These are phyloP conservation scores for Spiraea crenata DNA, from an alignment of 331 rosid genomes.

Conservation along the genomic window DNA sequence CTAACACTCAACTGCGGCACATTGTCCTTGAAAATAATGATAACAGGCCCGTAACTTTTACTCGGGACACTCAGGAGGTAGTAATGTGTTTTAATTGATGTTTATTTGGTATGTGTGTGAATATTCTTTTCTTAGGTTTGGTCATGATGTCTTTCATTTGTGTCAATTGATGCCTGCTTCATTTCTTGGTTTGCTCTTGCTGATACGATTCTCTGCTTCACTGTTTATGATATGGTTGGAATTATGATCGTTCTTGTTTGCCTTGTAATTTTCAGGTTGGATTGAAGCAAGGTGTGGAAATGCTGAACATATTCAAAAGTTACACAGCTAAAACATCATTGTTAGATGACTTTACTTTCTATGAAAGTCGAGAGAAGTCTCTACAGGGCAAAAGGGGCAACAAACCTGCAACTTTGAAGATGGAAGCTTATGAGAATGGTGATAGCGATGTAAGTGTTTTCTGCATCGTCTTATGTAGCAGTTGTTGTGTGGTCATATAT, in stretches of 20 bases:
- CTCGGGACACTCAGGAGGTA: slow-evolving; percentile 96
- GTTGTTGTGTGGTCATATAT: neutral
- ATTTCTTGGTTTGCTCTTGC: neutral
- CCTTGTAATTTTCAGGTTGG: slow-evolving; percentile 53
- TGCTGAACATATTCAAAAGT: slow-evolving; percentile 70
- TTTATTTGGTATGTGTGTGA: no score
- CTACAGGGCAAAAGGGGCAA: slow-evolving; percentile 27
- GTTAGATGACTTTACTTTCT: slow-evolving; percentile 74
- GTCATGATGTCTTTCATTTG: no score
- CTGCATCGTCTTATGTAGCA: neutral
- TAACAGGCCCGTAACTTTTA: slow-evolving; percentile 62
- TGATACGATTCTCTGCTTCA: neutral
- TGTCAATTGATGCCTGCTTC: neutral
- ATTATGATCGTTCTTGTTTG: neutral
- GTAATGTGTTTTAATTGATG: neutral
- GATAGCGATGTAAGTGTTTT: slow-evolving; percentile 29
- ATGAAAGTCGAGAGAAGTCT: slow-evolving; percentile 55
- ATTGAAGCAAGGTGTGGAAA: slow-evolving; percentile 65
- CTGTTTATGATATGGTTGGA: neutral
- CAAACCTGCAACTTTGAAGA: slow-evolving; percentile 36
- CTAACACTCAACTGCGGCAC: slow-evolving; percentile 57
- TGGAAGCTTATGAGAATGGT: slow-evolving; percentile 24
- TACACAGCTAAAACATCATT: slow-evolving; percentile 48
- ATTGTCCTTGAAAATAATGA: slow-evolving; percentile 68
- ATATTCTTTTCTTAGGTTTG: no score